Conservation (phyloP, 139 green algal species). For the Auxenochlorella pyrenoidosa region DNA sequence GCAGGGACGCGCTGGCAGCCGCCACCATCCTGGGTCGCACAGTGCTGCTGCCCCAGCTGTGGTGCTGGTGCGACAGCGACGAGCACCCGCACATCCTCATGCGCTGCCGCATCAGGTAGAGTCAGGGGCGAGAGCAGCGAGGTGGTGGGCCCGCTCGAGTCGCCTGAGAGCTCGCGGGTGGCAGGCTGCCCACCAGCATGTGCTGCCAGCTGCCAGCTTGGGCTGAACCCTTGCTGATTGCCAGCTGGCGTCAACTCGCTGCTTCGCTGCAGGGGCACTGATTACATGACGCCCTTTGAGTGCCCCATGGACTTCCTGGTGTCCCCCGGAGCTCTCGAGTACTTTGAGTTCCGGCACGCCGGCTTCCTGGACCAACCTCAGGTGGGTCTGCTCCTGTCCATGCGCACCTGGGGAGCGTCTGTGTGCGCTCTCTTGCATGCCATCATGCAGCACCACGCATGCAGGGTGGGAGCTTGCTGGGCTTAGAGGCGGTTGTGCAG, state of each 20-base stretch:
- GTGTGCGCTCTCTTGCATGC: too few relatives aligned
- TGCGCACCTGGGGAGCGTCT: too few relatives aligned
- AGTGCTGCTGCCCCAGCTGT: neutral
- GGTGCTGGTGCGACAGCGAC: slow-evolving; percentile 27
- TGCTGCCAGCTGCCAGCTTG: too few relatives aligned
- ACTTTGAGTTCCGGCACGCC: neutral
- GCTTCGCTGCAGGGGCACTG: slow-evolving; percentile 6
- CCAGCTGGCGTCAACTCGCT: too few relatives aligned
- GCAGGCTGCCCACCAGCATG: too few relatives aligned
- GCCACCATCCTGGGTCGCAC: slow-evolving; percentile 3
- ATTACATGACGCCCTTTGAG: slow-evolving; percentile 7
- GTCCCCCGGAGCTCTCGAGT: neutral
- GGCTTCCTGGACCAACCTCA: slow-evolving; percentile 9
- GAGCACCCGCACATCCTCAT: slow-evolving; percentile 7
- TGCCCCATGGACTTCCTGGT: slow-evolving; percentile 14
- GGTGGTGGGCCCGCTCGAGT: too few relatives aligned
- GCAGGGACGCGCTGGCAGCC: slow-evolving; percentile 18
- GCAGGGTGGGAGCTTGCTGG: neutral
- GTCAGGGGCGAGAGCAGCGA: neutral
- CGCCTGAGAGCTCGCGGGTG: too few relatives aligned
- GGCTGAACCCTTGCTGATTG: too few relatives aligned
- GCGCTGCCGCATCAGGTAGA: slow-evolving; percentile 24
- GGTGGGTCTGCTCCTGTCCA: too few relatives aligned
- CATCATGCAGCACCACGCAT: neutral
- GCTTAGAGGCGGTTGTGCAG: neutral